Evolutionary conservation across 2,329 filamentous ascomycete species (phyloP).

Genomic region (Leptographium flavum): DNA sequence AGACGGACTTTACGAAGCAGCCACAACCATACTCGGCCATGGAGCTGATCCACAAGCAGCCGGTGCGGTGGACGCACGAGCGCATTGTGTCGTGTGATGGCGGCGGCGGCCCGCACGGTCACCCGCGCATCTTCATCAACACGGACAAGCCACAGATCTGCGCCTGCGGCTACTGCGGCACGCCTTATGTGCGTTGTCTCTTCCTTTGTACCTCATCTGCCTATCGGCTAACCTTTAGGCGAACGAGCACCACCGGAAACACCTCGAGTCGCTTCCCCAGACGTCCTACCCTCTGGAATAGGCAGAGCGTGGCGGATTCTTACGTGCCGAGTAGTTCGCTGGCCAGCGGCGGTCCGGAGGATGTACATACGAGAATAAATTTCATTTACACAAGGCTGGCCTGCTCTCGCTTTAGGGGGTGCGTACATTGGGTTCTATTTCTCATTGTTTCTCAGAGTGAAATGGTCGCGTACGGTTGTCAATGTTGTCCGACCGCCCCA

Average conservation of each 20-base stretch:
- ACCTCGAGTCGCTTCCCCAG: slow-evolving; percentile 67
- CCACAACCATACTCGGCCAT: slow-evolving; percentile 83
- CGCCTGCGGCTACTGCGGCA: slow-evolving; percentile 80
- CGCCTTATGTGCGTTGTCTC: slow-evolving; percentile 63
- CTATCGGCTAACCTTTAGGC: slow-evolving; percentile 41
- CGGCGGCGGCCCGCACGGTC: slow-evolving; percentile 76
- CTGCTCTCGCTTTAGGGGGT: no score
- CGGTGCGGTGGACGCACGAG: slow-evolving; percentile 80
- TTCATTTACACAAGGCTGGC: no score
- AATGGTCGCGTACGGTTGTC: not conserved
- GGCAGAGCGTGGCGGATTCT: not conserved
- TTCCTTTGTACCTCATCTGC: not conserved
- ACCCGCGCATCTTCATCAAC: slow-evolving; percentile 95
- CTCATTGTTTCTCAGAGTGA: no score
- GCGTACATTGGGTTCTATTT: no score
- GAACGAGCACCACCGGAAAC: slow-evolving; percentile 73
- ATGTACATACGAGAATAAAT: slow-evolving; percentile 1
- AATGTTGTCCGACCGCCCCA: no score
- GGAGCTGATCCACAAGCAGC: slow-evolving; percentile 89
- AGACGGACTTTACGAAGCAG: slow-evolving; percentile 89
- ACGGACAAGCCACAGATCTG: slow-evolving; percentile 89
- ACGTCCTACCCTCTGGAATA: slow-evolving; percentile 64
- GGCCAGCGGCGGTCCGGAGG: not conserved
- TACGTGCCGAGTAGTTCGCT: not conserved
- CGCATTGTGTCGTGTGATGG: slow-evolving; percentile 78